Percentiles rank a stretch among this genome's conserved stretches.
These are phyloP conservation scores for Phytophthora aleatoria DNA, from an alignment of 352 stramenopile genomes.

Conservation along the genomic window DNA sequence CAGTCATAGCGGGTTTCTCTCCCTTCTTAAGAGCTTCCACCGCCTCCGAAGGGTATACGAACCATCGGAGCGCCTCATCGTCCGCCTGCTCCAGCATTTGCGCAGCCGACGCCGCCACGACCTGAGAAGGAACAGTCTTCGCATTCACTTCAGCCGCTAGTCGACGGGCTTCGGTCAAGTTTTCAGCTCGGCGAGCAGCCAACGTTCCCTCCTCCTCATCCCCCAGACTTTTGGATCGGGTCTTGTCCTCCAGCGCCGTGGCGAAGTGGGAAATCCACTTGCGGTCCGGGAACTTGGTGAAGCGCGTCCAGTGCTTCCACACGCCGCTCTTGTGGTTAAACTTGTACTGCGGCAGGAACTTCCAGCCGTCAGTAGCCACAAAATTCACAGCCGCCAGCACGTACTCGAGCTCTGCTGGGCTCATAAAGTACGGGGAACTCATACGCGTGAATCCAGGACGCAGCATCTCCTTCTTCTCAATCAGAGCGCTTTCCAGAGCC, in stretches of 20 bases:
- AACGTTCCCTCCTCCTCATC: slow-evolving; percentile 41
- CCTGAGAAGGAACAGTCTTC: slow-evolving; percentile 29
- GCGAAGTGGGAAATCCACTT: slow-evolving; percentile 66
- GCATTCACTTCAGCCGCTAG: slow-evolving; percentile 36
- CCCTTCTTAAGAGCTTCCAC: slow-evolving; percentile 87
- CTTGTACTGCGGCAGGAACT: slow-evolving; percentile 94
- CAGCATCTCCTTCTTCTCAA: slow-evolving; percentile 94
- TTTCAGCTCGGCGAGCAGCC: slow-evolving; percentile 43
- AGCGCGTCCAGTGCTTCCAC: slow-evolving; percentile 84
- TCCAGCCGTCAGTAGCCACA: slow-evolving; percentile 93
- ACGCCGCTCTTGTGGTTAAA: slow-evolving; percentile 97
- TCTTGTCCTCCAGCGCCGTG: slow-evolving; percentile 35
- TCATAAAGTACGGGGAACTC: slow-evolving; percentile 92
- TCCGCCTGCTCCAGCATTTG: slow-evolving; percentile 61
- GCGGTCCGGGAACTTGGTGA: slow-evolving; percentile 56
- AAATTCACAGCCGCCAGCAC: slow-evolving; percentile 93
- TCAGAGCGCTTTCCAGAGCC: slow-evolving; percentile 84
- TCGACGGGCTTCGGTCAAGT: slow-evolving; percentile 41
- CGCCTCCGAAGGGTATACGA: slow-evolving; percentile 76
- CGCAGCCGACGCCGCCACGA: slow-evolving; percentile 39
- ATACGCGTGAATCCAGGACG: slow-evolving; percentile 95
- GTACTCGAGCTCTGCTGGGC: slow-evolving; percentile 90
- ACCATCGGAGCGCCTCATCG: slow-evolving; percentile 72
- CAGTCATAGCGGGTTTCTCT: slow-evolving; percentile 71
- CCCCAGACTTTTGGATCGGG: slow-evolving; percentile 25